These are phyloP conservation scores for Suillus occidentalis DNA, from an alignment of 768 basidiomycete genomes.

Conservation along the genomic window DNA sequence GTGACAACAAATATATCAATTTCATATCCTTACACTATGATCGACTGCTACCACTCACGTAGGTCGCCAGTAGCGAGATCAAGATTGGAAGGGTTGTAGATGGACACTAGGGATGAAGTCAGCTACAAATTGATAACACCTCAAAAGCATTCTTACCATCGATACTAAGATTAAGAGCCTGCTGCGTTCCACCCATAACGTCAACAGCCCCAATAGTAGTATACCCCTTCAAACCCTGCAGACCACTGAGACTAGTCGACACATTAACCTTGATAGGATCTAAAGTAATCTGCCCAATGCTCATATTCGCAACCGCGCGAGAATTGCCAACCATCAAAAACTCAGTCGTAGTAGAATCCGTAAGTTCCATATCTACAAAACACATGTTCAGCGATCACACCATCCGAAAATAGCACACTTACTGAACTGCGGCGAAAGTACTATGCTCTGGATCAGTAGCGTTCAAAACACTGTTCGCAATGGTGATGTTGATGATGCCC, in stretches of 20 bases:
- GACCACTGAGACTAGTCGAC: constrained; percentile 55
- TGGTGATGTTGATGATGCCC: constrained; percentile 65
- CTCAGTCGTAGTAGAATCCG: constrained; percentile 43
- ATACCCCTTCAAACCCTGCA: constrained; percentile 58
- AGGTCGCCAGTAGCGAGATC: constrained; percentile 62
- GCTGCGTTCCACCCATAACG: constrained; percentile 60
- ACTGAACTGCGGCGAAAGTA: constrained; percentile 62
- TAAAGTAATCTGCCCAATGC: constrained; percentile 66
- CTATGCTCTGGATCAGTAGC: constrained; percentile 48
- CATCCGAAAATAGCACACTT: constrained; percentile 19
- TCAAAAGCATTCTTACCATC: constrained; percentile 38
- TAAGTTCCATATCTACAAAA: constrained; percentile 53
- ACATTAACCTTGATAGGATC: constrained; percentile 74
- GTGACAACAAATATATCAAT: neutral
- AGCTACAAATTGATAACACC: neutral
- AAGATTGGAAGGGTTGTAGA: constrained; percentile 69
- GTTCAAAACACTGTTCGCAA: constrained; percentile 51
- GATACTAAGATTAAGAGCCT: constrained; percentile 60
- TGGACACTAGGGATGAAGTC: constrained; percentile 43
- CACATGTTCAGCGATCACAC: constrained; percentile 1
- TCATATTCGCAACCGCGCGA: constrained; percentile 57
- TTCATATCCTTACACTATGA: neutral
- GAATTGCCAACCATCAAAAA: constrained; percentile 64
- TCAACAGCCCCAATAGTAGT: constrained; percentile 61
- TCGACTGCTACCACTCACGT: constrained; percentile 40